phyloP scores from a whole-genome alignment of 768 basidiomycete genomes.

The Leccinum longicurvipes region DNA sequence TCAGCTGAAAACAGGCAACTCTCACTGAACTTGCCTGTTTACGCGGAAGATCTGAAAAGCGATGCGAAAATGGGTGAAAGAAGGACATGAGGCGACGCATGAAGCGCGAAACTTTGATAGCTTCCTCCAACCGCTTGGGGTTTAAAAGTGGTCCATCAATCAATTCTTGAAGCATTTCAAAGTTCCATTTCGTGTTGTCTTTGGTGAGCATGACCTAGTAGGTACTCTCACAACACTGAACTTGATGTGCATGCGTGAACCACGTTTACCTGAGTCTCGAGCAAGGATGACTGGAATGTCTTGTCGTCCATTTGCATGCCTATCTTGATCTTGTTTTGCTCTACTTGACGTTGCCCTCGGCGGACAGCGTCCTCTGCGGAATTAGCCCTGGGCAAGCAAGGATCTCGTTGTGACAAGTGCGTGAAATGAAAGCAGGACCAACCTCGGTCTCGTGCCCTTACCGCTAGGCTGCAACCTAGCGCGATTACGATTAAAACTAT shows the following conservation, averaged over 20 bases:
- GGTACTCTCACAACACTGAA: neutral
- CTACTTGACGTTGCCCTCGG: conserved; percentile 85
- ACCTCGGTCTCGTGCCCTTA: conserved; percentile 67
- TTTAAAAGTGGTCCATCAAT: conserved; percentile 92
- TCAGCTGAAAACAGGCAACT: conserved; percentile 1
- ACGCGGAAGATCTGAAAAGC: conserved; percentile 79
- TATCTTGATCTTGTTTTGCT: conserved; percentile 84
- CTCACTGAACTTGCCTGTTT: conserved; percentile 46
- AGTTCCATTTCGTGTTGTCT: conserved; percentile 91
- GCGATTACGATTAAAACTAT: conserved; percentile 90
- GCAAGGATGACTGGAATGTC: conserved; percentile 77
- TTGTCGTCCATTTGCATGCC: conserved; percentile 95
- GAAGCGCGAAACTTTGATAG: conserved; percentile 85
- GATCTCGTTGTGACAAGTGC: neutral
- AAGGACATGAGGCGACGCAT: conserved; percentile 89
- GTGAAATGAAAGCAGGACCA: conserved; percentile 8
- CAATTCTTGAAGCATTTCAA: conserved; percentile 81
- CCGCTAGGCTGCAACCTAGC: conserved; percentile 61
- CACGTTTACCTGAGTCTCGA: conserved; percentile 78
- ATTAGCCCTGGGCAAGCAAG: conserved; percentile 51
- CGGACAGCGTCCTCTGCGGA: conserved; percentile 83
- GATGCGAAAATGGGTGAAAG: conserved; percentile 85
- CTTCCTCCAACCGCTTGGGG: conserved; percentile 90
- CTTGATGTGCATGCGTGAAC: neutral
- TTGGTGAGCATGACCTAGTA: conserved; percentile 79